phyloP scores from a whole-genome alignment of 805 yeast species.

The Saccharomyces eubayanus region DNA sequence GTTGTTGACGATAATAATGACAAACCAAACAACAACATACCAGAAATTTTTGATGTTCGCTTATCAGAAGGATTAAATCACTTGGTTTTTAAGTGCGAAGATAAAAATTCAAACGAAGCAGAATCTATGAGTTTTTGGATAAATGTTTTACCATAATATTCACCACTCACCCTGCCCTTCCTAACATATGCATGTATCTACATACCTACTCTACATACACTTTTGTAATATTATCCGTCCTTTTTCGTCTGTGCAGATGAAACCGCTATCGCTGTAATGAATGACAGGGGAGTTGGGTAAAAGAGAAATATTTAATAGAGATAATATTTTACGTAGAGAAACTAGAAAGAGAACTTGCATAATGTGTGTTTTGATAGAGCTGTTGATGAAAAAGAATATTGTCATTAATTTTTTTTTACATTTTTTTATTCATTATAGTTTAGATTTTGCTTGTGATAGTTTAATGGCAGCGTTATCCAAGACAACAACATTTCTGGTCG shows the following conservation, averaged over 20 bases:
- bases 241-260: background rate
- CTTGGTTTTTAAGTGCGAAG: constrained; percentile 21
- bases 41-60: constrained; percentile 23
- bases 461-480: constrained; percentile 84
- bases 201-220: background rate
- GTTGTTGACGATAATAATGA: background rate
- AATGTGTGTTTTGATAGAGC: background rate
- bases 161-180: background rate
- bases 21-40: constrained; percentile 6
- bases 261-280: background rate
- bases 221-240: background rate
- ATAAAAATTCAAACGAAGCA: constrained; percentile 3
- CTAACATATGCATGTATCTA: background rate
- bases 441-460: constrained; percentile 31
- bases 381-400: background rate
- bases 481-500: constrained; percentile 69
- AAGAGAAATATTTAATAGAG: background rate
- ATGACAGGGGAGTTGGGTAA: background rate
- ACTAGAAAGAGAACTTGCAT: background rate
- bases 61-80: constrained; percentile 27
- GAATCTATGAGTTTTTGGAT: constrained; percentile 28
- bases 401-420: background rate
- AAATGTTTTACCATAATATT: constrained; percentile 23
- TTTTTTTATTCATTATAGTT: constrained; percentile 15
- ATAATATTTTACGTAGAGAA: background rate